Base-by-base conservation (phyloP, 2,329 filamentous ascomycete genomes). In the Talaromyces funiculosus region DNA sequence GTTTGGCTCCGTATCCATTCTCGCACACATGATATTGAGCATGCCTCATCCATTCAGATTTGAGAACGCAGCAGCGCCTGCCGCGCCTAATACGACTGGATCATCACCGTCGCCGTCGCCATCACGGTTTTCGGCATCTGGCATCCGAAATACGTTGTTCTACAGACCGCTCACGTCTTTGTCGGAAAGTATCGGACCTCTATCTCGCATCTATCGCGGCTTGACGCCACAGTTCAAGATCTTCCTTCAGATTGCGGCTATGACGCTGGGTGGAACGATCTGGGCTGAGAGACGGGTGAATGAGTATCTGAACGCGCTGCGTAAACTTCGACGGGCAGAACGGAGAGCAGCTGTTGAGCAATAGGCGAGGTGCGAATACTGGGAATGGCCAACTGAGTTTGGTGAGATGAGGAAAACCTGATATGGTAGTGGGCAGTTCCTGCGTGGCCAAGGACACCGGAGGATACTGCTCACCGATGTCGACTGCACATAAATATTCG, bases 211-310 rank as follows among this genome's bases (percentile, higher is more conserved):
- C 40, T 81, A 81, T 66, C 77, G 78, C 24, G 74, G 75, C 5
- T 65, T 81, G 61, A 81, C 79, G 14, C 71, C 76, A 47, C 79
- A 81, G 62, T 81, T 80, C 68, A 81, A 81, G 63, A 74, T 79
- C 29, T 80, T 79, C 63, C 65, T 81, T 37, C 78, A 81, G 62
- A 73, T 81, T 31, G 74, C 73, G 4, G 71, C 68, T 35, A 79
- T 80, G 77, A 80, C 74, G 4, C 67, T 80, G 53, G 79, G 79
- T 8, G 79, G 78, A 1, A 78, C 74, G 64, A 75, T 81, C 51
- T 80, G 78, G 72, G 79, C 79, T 2, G 79, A 81, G 69, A 71
- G 70, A 62, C 67, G 77, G 43, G 75, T 80, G 40, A 73, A 70
- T 22, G 77, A 78, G 53, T 81, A 78, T 65, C 74, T 80, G 62